Evolutionary conservation across 2,329 filamentous ascomycete genomes (phyloP).

Genomic region (Clonostachys sp.): DNA sequence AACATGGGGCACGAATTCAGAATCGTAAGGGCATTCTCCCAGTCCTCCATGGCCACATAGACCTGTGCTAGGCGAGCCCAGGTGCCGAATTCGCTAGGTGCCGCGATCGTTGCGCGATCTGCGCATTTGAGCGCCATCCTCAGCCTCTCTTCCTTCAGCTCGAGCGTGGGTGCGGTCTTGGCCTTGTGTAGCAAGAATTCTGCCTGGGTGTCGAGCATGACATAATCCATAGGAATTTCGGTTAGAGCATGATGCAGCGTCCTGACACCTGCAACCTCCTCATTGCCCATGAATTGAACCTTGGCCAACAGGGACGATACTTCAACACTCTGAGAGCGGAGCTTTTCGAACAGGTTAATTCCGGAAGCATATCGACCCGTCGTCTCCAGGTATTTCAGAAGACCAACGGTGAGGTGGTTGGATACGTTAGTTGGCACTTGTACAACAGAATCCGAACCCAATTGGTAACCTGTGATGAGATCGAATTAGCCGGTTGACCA

Average conservation of each 20-base stretch:
- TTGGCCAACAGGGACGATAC: constrained; percentile 89
- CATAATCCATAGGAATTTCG: constrained; percentile 95
- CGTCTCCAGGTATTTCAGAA: constrained; percentile 91
- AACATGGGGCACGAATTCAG: constrained; percentile 99
- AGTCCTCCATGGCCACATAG: constrained; percentile 90
- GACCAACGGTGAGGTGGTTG: constrained; percentile 90
- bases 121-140: constrained; percentile 89
- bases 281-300: constrained; percentile 89
- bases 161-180: constrained; percentile 43
- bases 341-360: constrained; percentile 96
- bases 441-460: constrained; percentile 94
- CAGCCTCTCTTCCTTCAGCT: constrained; percentile 61
- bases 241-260: constrained; percentile 84
- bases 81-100: constrained; percentile 93
- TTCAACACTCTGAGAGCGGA: constrained; percentile 84
- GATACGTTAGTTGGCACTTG: constrained; percentile 96
- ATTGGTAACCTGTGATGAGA: constrained; percentile 68
- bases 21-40: constrained; percentile 91
- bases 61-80: constrained; percentile 93
- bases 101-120: constrained; percentile 89
- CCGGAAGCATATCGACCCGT: constrained; percentile 92
- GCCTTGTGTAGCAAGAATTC: constrained; percentile 88
- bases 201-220: constrained; percentile 90
- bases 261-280: constrained; percentile 92
- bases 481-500: not conserved